phyloP scores from a whole-genome alignment of 768 basidiomycete species.

The Calocera cornea region DNA sequence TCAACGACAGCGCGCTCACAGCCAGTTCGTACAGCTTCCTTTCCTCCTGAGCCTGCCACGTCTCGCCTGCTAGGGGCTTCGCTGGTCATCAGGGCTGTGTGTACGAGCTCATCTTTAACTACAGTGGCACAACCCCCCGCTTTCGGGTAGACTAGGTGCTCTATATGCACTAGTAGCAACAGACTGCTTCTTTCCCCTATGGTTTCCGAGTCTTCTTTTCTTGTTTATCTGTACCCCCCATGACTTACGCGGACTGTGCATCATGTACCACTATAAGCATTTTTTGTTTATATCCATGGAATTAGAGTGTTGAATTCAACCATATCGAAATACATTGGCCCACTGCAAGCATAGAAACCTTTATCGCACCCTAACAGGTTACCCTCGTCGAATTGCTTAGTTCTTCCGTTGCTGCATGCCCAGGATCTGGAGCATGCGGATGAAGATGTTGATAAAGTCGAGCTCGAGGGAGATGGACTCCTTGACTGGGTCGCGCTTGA shows the following conservation, averaged over 20 bases:
- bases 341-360: not conserved
- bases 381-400: slow-evolving; percentile 16
- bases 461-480: slow-evolving; percentile 69
- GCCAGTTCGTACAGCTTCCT: slow-evolving; percentile 4
- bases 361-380: not conserved
- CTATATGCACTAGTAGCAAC: not conserved
- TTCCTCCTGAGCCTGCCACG: not conserved
- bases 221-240: not conserved
- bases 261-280: not conserved
- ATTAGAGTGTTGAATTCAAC: not conserved
- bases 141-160: not conserved
- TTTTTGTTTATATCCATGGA: not conserved
- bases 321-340: no score
- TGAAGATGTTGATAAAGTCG: slow-evolving; percentile 82
- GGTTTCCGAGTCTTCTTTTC: not conserved
- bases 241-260: not conserved
- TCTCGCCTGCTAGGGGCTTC: not conserved
- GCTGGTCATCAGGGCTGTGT: not conserved
- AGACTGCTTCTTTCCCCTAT: not conserved
- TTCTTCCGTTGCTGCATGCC: slow-evolving; percentile 50
- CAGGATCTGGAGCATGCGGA: slow-evolving; percentile 70
- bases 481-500: slow-evolving; percentile 58
- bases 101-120: not conserved
- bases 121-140: not conserved
- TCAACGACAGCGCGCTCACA: not conserved